Base-by-base conservation (phyloP, 305 asterid species). In the Solanum hybrid region DNA sequence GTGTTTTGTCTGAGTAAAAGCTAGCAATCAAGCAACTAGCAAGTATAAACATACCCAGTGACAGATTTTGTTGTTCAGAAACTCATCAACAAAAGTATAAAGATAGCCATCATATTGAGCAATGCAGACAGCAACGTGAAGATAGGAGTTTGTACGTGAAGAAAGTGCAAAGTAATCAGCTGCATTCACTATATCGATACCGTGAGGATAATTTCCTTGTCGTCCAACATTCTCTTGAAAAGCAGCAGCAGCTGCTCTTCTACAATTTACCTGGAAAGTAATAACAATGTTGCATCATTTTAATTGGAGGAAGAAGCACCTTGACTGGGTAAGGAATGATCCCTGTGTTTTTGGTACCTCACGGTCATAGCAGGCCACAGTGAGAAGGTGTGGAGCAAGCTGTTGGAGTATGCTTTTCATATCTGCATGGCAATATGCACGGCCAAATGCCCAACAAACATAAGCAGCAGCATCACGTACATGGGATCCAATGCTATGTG, bases 161-260 rank as follows among this genome's bases (percentile, higher is more conserved):
- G 99, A 95, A 80, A 98, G 96, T 80, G 99, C 99, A 93, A 97
- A 97, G 93, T 95, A 98, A 93, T 98, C 99, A 42, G 99, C 99
- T 5, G 96, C 90, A 89, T 95, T 96, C 90, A 98, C 97, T 82
- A 98, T 96, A 91, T 96, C 98, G 91, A 98, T 98, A 91, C 99
- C 99, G 90, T 96, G 93, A 37, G 97, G 96, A 87, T 92, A 98
- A 90, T 90, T 95, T 90, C 99, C 99, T 92, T 98, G 99, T 89
- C 99, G 94, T 89, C 99, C 99, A 85, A 98, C 98, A 93, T 98
- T 98, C 93, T 98, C 99, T 96, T 98, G 99, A 95, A 98, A 98
- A 93, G 99, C 99, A 92, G 99, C 99, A 2, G 99, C 99, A 1
- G 99, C 99, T 90, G 99, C 99, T 94, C 99, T 95, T 96, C 99